Conservation (phyloP, 75 land plant genomes). For the Cunninghamia lanceolata region DNA sequence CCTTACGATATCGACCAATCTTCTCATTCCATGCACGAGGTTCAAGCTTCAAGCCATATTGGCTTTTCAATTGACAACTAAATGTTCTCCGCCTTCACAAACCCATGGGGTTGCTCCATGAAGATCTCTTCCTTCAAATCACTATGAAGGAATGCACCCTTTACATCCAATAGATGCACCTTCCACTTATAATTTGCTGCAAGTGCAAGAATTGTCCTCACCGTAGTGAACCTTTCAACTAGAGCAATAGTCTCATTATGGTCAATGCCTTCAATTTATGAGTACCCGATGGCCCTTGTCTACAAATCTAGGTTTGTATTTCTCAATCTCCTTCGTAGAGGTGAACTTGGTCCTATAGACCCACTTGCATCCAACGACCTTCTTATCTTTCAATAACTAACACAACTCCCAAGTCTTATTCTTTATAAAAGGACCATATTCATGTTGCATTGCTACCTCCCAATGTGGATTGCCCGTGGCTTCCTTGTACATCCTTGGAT, state of each 20-base stretch:
- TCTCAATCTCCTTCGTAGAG: not conserved
- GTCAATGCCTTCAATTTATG: not conserved
- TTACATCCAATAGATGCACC: not conserved
- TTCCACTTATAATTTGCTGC: not conserved
- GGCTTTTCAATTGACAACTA: too few species aligned
- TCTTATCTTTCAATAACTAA: not conserved
- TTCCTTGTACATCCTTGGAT: too few species aligned
- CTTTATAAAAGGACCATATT: not conserved
- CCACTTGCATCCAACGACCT: not conserved
- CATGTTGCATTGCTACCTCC: too few species aligned
- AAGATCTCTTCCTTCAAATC: too few species aligned
- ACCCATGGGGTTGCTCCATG: too few species aligned
- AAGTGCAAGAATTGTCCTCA: not conserved
- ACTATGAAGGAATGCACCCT: not conserved
- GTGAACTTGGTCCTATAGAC: not conserved
- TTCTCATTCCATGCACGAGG: too few species aligned
- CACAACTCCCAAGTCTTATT: not conserved
- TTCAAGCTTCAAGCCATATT: not conserved
- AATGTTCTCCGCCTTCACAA: too few species aligned
- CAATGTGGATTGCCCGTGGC: too few species aligned
- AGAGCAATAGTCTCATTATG: not conserved
- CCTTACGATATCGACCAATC: too few species aligned
- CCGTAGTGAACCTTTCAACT: not conserved
- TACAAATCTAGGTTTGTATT: not conserved
- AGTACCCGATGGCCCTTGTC: not conserved